phyloP scores from a whole-genome alignment of 139 green algal species.

The Eudorina sp. region DNA sequence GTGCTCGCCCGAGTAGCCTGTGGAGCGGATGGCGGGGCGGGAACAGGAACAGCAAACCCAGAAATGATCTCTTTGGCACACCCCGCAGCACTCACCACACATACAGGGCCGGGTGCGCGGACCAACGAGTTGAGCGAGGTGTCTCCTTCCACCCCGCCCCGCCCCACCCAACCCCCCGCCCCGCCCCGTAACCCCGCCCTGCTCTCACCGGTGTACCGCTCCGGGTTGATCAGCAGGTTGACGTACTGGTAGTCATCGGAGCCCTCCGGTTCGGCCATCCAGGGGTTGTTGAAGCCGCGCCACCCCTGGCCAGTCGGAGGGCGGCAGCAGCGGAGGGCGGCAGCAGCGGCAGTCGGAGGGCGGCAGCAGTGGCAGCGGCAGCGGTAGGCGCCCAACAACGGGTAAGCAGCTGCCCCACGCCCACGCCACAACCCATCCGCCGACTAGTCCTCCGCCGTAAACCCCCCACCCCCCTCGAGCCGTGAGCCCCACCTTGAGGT shows the following conservation, averaged over 20 bases:
- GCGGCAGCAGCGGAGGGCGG: neutral
- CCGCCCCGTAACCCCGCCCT: neutral
- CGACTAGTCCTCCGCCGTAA: no score
- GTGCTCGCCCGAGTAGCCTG: slow-evolving; percentile 81
- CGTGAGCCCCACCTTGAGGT: slow-evolving; percentile 39
- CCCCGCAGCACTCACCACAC: no score
- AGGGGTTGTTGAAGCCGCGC: slow-evolving; percentile 93
- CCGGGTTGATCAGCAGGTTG: slow-evolving; percentile 93
- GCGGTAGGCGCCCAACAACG: no score
- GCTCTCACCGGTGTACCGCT: slow-evolving; percentile 91
- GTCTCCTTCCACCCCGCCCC: neutral
- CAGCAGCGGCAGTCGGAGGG: no score
- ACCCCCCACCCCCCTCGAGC: no score
- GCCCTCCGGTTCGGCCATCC: slow-evolving; percentile 89
- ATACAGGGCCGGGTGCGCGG: no score
- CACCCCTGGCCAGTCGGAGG: slow-evolving; percentile 63
- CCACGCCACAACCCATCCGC: no score
- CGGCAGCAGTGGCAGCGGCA: no score
- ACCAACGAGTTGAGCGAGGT: neutral
- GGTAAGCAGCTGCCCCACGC: no score
- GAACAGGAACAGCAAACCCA: no score
- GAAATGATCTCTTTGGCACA: no score
- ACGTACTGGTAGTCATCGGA: slow-evolving; percentile 90
- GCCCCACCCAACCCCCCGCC: neutral
- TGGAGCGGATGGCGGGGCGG: neutral